Evolutionary conservation across 2,329 filamentous ascomycete species (phyloP).

Genomic region (Ustilaginoidea virens): DNA sequence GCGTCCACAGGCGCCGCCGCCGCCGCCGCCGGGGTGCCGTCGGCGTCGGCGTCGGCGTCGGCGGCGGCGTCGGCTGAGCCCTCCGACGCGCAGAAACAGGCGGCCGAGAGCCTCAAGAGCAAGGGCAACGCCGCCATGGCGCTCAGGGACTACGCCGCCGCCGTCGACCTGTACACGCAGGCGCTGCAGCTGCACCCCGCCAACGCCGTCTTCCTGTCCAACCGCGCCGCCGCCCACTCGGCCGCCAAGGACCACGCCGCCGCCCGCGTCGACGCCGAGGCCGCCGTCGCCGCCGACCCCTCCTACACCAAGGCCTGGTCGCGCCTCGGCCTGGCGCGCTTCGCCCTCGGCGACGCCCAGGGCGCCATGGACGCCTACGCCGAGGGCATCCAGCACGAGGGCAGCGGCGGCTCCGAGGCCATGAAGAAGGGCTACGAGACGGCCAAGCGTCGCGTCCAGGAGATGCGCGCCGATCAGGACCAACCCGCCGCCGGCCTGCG

Average conservation of each 20-base stretch:
- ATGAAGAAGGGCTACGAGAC: conserved; percentile 98
- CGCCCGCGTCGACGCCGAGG: conserved; percentile 76
- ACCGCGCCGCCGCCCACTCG: conserved; percentile 87
- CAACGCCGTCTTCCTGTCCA: conserved; percentile 94
- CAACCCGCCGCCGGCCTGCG: conserved; percentile 19
- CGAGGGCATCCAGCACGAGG: conserved; percentile 85
- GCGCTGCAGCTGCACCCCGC: conserved; percentile 66
- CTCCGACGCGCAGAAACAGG: conserved; percentile 49
- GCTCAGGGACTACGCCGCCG: conserved; percentile 70
- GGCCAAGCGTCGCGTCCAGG: conserved; percentile 72
- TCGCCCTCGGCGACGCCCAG: conserved; percentile 78
- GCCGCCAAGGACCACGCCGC: conserved; percentile 72
- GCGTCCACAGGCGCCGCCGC: conserved; percentile 28
- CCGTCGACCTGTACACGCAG: conserved; percentile 78
- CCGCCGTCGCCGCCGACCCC: conserved; percentile 75
- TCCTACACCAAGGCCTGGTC: conserved; percentile 97
- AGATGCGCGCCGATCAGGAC: conserved; percentile 45
- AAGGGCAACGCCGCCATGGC: conserved; percentile 92
- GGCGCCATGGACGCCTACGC: conserved; percentile 91
- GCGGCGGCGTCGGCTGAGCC: conserved; percentile 12
- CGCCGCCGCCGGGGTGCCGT: conserved; percentile 20
- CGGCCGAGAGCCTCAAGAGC: conserved; percentile 78
- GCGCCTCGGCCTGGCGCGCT: conserved; percentile 77
- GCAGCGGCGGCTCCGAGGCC: conserved; percentile 83
- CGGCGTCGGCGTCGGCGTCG: conserved; percentile 15